Base-by-base conservation (phyloP, 345 rosid genomes). In the Mangifera indica region DNA sequence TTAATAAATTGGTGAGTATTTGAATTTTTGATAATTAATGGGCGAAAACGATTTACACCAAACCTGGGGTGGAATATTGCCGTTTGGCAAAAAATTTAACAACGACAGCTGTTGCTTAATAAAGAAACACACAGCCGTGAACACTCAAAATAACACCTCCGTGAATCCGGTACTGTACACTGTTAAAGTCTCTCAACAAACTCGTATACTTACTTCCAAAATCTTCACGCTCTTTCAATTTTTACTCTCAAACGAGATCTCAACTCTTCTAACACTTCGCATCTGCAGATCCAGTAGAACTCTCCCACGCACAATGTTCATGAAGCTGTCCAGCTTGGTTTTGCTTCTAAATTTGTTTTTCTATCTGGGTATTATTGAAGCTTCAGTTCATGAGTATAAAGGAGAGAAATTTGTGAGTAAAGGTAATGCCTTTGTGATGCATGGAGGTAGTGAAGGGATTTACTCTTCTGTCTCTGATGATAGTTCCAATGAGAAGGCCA, bases 391-490 rank as follows among this genome's bases (percentile, higher is more conserved):
- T 63, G 94, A 91, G 82, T 95, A 95, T 80, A 86, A 67, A 51
- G 88, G 79, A 32, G 93, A 88, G 64, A 87, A 71, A 71, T 95
- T 95, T 83, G 86, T 83, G 34, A 68, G 85, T 37, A 95, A 85
- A 86, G 99, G 99, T 54, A 91, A 92, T 81, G 98, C 98, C 60
- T 92, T 85, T 77, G 91, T 92, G 58, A 85, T 95, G 76, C 96
- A 95, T 77, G 99, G 96, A 8, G 98, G 99, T 60, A 95, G 91
- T 64, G 99, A 95, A 79, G 96, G 97, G 76, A 88, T 95, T 76
- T 95, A 91, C 88, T 89, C 97, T 20, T 87, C 89, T 51, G 22
- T 82, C 60, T 75, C 80, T 46, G 77, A 61, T 45, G 57, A 17
- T 24, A 67, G 40, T 63, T 44, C 63, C 55, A 78, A 77, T 1